A percentile compares a stretch with the other conserved stretches of the same genome.
Evolutionary conservation across 257 asterid species (phyloP).

Genomic region (Solanum virginianum): DNA sequence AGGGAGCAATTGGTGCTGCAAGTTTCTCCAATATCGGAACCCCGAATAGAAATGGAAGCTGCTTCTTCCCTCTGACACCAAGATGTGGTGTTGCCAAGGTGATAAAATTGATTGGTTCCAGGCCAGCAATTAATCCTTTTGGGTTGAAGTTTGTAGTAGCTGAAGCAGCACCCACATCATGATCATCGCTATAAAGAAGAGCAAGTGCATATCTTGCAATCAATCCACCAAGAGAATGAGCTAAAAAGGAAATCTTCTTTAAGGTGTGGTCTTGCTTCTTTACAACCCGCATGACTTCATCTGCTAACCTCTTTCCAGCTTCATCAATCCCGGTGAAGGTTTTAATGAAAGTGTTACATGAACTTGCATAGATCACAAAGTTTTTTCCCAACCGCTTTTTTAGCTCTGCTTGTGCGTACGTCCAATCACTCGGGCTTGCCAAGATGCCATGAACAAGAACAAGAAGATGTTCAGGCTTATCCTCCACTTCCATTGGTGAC

Average conservation of each 20-base stretch:
- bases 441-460: constrained; percentile 96
- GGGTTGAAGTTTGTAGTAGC: constrained; percentile 9
- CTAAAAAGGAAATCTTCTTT: constrained; percentile 70
- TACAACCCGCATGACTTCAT: constrained; percentile 72
- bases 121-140: constrained; percentile 60
- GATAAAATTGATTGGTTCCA: constrained; percentile 81
- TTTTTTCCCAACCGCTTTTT: constrained; percentile 64
- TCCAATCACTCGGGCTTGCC: constrained; percentile 92
- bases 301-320: constrained; percentile 84
- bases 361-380: constrained; percentile 67
- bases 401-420: constrained; percentile 69
- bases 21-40: constrained; percentile 72
- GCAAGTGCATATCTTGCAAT: constrained; percentile 85
- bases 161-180: constrained; percentile 4
- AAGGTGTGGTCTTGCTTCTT: constrained; percentile 45
- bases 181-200: constrained; percentile 40
- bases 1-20: constrained; percentile 76
- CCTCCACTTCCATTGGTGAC: constrained; percentile 24
- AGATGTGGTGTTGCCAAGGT: constrained; percentile 98
- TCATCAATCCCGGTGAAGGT: constrained; percentile 88
- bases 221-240: constrained; percentile 97
- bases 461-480: constrained; percentile 83
- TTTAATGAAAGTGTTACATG: constrained; percentile 71
- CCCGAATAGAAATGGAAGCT: constrained; percentile 93
- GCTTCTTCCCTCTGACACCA: constrained; percentile 90